Evolutionary conservation across 2,329 filamentous ascomycete species (phyloP).

Genomic region (Epichloe sibirici): DNA sequence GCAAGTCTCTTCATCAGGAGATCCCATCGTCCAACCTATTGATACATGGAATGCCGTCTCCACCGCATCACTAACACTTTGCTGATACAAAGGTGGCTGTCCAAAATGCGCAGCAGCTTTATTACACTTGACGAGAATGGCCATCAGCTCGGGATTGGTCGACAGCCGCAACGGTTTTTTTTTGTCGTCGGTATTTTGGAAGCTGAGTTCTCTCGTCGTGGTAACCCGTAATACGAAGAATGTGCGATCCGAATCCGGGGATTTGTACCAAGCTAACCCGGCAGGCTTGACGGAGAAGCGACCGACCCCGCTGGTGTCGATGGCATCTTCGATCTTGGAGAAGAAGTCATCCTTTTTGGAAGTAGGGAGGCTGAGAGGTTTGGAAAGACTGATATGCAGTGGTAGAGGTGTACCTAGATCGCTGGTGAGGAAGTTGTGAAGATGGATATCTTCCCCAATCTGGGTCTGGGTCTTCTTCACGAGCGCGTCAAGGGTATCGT

Average conservation of each 20-base stretch:
- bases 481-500: constrained; percentile 31
- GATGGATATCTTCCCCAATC: constrained; percentile 21
- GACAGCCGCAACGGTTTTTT: background rate
- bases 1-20: constrained; percentile 31
- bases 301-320: constrained; percentile 19
- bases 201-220: constrained; percentile 8
- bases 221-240: constrained; percentile 70
- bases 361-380: constrained; percentile 63
- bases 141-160: constrained; percentile 41
- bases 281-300: constrained; percentile 27
- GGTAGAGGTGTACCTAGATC: constrained; percentile 68
- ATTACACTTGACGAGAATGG: constrained; percentile 58
- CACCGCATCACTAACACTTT: constrained; percentile 12
- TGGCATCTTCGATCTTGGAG: constrained; percentile 32
- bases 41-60: constrained; percentile 66
- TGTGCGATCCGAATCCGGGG: constrained; percentile 53
- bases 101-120: constrained; percentile 41
- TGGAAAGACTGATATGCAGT: constrained; percentile 82
- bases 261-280: constrained; percentile 37
- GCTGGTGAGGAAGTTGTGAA: constrained; percentile 62
- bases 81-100: constrained; percentile 60
- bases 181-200: constrained; percentile 11
- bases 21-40: constrained; percentile 66
- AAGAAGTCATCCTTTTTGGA: constrained; percentile 62
- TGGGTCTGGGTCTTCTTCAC: constrained; percentile 24